Evolutionary conservation across 495 filamentous ascomycete species (phyloP).

Genomic region (Neurospora terricola): DNA sequence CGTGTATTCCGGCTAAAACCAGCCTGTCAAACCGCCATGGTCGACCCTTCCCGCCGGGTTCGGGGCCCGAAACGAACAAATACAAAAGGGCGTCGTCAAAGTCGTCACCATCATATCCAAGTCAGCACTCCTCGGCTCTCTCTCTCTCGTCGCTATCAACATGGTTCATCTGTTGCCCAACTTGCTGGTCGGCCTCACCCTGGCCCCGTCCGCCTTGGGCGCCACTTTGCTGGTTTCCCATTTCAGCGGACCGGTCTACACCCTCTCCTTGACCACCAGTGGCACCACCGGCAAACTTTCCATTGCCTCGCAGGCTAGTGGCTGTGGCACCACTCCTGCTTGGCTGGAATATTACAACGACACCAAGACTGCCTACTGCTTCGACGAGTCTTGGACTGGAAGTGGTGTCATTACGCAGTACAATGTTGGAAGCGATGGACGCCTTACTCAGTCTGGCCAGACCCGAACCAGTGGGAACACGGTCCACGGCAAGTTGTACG

Average conservation of each 20-base stretch:
- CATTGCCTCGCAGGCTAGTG: constrained; percentile 19
- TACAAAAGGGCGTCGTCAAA: neutral
- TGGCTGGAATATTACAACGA: constrained; percentile 44
- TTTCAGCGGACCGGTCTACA: constrained; percentile 32
- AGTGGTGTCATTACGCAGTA: constrained; percentile 34
- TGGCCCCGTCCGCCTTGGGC: constrained; percentile 23
- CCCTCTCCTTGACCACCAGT: constrained; percentile 19
- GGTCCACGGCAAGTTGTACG: constrained; percentile 33
- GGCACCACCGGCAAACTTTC: constrained; percentile 20
- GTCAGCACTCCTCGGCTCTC: neutral
- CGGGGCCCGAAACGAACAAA: neutral
- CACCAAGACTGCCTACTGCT: constrained; percentile 45
- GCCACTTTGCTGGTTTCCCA: constrained; percentile 32
- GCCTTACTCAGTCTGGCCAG: constrained; percentile 25
- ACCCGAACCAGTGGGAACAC: constrained; percentile 27
- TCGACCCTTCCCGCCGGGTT: neutral
- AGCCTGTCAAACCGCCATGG: neutral
- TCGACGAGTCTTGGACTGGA: constrained; percentile 41
- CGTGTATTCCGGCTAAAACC: neutral
- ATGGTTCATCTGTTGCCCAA: neutral
- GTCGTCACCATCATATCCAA: neutral
- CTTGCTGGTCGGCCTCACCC: constrained; percentile 6
- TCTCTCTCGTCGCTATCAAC: neutral
- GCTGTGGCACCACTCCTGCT: constrained; percentile 36
- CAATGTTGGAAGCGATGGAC: constrained; percentile 28